Evolutionary conservation across 176 grass and related monocot species (phyloP).

Genomic region (sorghum (Sorghum bicolor)): Sorghum_bicolor_NCBIv3 NC_012879.2:6452501-6453000

Average conservation of each 20-base stretch:
- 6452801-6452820: constrained; percentile 54
- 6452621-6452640: not conserved
- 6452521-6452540: constrained; percentile 11
- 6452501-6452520: not conserved
- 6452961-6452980: not conserved
- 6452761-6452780: constrained; percentile 64
- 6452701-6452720: not conserved
- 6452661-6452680: not conserved
- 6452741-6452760: constrained; percentile 73
- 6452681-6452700: not conserved
- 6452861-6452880: not conserved
- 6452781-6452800: constrained; percentile 80
- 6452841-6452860: not conserved
- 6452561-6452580: constrained; percentile 73
- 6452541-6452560: constrained; percentile 57
- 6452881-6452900: not conserved
- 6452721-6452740: constrained; percentile 48
- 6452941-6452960: not conserved
- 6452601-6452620: constrained; percentile 62
- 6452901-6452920: not conserved
- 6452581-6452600: constrained; percentile 60
- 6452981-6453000: constrained; percentile 29
- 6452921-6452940: not conserved
- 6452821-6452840: not conserved
- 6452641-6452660: not conserved